Percentiles rank a stretch among this genome's conserved stretches.
Conservation (phyloP, 805 yeast genomes). For the Candida railenensis region DNA sequence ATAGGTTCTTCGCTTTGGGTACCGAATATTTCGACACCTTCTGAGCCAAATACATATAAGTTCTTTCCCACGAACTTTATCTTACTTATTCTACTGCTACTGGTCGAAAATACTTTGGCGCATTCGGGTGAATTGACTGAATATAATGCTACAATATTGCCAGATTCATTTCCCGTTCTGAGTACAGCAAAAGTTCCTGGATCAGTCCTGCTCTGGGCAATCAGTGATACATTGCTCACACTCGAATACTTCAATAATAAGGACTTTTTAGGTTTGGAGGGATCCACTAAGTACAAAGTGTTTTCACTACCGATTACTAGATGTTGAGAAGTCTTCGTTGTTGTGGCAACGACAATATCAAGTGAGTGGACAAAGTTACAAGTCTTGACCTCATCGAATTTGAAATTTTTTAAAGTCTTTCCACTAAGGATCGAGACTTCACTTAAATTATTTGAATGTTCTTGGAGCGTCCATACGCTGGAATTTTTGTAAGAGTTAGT, state of each 20-base stretch:
- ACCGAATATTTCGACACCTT: slow-evolving; percentile 24
- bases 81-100: background rate
- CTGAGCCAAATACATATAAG: slow-evolving; percentile 28
- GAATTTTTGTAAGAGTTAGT: slow-evolving; percentile 12
- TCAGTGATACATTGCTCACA: slow-evolving; percentile 26
- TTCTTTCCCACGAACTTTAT: slow-evolving; percentile 16
- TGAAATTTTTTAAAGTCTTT: slow-evolving; percentile 16
- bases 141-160: background rate
- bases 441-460: slow-evolving; percentile 11
- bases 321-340: slow-evolving; percentile 12
- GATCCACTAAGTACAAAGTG: slow-evolving; percentile 28
- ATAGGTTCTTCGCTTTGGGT: slow-evolving; percentile 1
- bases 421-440: slow-evolving; percentile 27
- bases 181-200: slow-evolving; percentile 34
- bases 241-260: slow-evolving; percentile 28
- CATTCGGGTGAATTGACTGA: background rate
- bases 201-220: slow-evolving; percentile 29
- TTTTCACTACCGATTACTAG: slow-evolving; percentile 23
- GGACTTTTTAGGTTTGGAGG: slow-evolving; percentile 19
- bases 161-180: slow-evolving; percentile 14
- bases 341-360: slow-evolving; percentile 9
- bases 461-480: slow-evolving; percentile 24
- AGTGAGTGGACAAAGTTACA: slow-evolving; percentile 19
- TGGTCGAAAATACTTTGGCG: background rate
- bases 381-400: slow-evolving; percentile 20